These are phyloP conservation scores for Saturnispora halmiae DNA, from an alignment of 805 yeast genomes.

Conservation along the genomic window DNA sequence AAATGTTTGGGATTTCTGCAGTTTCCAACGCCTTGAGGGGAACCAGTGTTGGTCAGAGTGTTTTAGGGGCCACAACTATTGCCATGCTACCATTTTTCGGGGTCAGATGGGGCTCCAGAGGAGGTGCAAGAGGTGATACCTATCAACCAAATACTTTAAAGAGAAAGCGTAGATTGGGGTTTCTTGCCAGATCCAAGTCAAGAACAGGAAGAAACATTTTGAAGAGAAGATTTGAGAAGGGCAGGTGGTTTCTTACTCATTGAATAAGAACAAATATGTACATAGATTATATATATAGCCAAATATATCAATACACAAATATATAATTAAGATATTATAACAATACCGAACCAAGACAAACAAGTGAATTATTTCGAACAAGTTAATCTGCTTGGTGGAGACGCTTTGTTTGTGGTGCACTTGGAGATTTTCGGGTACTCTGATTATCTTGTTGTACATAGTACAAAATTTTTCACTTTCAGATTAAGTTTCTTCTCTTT, in stretches of 20 bases:
- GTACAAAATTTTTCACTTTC: neutral
- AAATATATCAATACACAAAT: too few relatives aligned
- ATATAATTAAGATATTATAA: too few relatives aligned
- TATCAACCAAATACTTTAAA: conserved; percentile 89
- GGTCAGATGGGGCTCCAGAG: conserved; percentile 35
- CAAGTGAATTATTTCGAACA: too few relatives aligned
- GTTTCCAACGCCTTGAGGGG: conserved; percentile 1
- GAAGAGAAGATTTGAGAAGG: conserved; percentile 72
- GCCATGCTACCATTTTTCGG: conserved; percentile 8
- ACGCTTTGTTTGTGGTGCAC: too few relatives aligned
- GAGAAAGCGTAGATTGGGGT: conserved; percentile 85
- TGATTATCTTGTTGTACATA: too few relatives aligned
- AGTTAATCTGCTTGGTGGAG: too few relatives aligned
- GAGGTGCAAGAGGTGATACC: conserved; percentile 87
- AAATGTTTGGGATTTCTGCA: neutral
- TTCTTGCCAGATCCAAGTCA: conserved; percentile 71
- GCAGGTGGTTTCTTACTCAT: conserved; percentile 88
- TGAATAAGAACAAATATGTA: conserved; percentile 25
- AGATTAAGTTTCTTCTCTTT: neutral
- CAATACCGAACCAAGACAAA: too few relatives aligned
- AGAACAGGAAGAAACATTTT: conserved; percentile 71
- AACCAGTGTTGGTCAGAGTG: neutral
- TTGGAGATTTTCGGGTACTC: too few relatives aligned
- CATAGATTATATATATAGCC: too few relatives aligned
- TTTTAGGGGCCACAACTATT: neutral